phyloP scores from a whole-genome alignment of 148 eudicot species.

The Amaranthus hypochondriacus region DNA sequence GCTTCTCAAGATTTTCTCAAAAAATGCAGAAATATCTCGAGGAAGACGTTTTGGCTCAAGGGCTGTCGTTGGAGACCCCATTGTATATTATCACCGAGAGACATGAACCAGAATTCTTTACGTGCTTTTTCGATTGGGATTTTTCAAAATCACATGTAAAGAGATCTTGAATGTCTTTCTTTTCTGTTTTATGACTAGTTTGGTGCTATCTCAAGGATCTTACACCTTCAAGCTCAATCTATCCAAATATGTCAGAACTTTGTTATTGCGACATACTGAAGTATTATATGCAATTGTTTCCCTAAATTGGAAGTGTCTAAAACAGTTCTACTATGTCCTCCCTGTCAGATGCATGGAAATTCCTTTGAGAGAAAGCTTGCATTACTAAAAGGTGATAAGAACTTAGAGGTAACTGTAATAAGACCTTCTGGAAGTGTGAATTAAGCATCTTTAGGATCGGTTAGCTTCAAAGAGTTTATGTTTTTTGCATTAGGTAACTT shows the following conservation, averaged over 20 bases:
- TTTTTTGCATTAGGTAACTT: not conserved
- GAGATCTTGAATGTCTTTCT: not conserved
- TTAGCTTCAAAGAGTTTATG: not conserved
- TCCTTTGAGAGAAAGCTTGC: slow-evolving; percentile 62
- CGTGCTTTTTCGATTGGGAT: slow-evolving; percentile 68
- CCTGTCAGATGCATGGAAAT: slow-evolving; percentile 49
- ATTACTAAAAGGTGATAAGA: slow-evolving; percentile 40
- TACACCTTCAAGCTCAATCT: not conserved
- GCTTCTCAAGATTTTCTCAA: not conserved
- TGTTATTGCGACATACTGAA: not conserved
- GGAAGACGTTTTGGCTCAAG: slow-evolving; percentile 46
- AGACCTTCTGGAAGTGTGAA: not conserved
- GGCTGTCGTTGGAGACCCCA: slow-evolving; percentile 40
- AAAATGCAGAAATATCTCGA: slow-evolving; percentile 51
- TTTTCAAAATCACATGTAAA: slow-evolving; percentile 53
- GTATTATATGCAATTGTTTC: not conserved
- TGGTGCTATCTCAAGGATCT: not conserved
- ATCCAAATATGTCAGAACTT: not conserved
- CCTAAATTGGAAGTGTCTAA: not conserved
- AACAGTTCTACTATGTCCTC: not conserved
- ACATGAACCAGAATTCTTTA: slow-evolving; percentile 58
- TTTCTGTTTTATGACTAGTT: not conserved
- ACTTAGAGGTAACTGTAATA: slow-evolving; percentile 37
- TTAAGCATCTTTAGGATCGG: not conserved
- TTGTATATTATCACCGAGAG: slow-evolving; percentile 56